phyloP scores from a whole-genome alignment of 768 basidiomycete genomes.

The Lactifluus hygrophoroides region DNA sequence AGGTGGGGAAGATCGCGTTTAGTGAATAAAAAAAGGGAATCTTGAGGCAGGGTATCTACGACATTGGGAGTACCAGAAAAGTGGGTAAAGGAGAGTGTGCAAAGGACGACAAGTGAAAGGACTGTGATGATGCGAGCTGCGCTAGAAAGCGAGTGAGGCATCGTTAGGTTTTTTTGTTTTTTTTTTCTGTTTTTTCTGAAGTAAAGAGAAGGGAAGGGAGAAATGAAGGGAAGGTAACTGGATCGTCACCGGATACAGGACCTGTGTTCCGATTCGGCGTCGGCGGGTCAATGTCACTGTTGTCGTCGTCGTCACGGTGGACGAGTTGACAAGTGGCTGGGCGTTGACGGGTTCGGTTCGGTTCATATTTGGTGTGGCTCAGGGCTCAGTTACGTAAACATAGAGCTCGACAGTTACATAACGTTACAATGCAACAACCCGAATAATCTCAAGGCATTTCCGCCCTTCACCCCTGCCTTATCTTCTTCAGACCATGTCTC shows the following conservation, averaged over 20 bases:
- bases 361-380: too few relatives aligned
- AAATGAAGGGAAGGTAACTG: background rate
- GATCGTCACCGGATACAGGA: background rate
- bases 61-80: background rate
- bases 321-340: too few relatives aligned
- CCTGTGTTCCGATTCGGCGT: too few relatives aligned
- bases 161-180: constrained; percentile 1
- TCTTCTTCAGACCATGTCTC: constrained; percentile 51
- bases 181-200: background rate
- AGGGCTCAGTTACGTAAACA: too few relatives aligned
- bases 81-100: constrained; percentile 2
- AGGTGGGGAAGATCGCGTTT: background rate
- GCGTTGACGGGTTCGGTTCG: too few relatives aligned
- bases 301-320: background rate
- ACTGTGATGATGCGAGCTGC: constrained; percentile 14
- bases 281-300: background rate
- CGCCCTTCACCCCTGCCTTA: constrained; percentile 57
- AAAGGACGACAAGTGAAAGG: constrained; percentile 12
- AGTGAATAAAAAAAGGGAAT: background rate
- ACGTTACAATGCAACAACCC: constrained; percentile 21
- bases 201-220: too few relatives aligned
- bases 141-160: background rate
- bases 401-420: too few relatives aligned
- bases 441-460: constrained; percentile 69
- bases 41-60: background rate